A percentile compares a stretch with the other conserved stretches of the same genome.
Conservation (phyloP, 768 basidiomycete genomes). For the Rossbeevera mucosa region DNA sequence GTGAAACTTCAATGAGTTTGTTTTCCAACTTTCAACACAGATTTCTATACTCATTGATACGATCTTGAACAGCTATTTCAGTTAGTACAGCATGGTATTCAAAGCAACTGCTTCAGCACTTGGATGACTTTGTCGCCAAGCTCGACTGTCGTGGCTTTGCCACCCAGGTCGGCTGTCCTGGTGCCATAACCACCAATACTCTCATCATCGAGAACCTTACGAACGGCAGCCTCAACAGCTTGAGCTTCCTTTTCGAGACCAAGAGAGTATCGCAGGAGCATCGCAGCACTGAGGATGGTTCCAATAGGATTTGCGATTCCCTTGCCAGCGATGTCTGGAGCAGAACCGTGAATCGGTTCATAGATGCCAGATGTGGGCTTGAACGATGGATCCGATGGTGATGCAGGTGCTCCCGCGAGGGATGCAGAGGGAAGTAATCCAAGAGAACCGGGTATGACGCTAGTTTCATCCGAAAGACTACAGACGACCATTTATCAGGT, state of each 20-base stretch:
- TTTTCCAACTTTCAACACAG: not conserved
- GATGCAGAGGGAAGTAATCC: slow-evolving; percentile 96
- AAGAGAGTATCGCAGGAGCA: slow-evolving; percentile 93
- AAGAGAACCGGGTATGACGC: slow-evolving; percentile 96
- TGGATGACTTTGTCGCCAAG: slow-evolving; percentile 83
- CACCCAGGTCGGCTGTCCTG: slow-evolving; percentile 86
- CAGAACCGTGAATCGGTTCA: slow-evolving; percentile 95
- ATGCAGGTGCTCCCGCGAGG: slow-evolving; percentile 79
- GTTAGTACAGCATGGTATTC: slow-evolving; percentile 8
- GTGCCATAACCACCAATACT: slow-evolving; percentile 68
- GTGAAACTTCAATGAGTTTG: not conserved
- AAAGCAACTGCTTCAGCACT: slow-evolving; percentile 57
- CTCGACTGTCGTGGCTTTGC: slow-evolving; percentile 66
- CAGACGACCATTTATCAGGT: not conserved
- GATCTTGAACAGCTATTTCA: not conserved
- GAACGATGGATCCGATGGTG: slow-evolving; percentile 48
- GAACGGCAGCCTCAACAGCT: slow-evolving; percentile 86
- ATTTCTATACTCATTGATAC: not conserved
- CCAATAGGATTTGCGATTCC: slow-evolving; percentile 94
- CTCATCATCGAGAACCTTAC: slow-evolving; percentile 75
- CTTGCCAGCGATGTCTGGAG: slow-evolving; percentile 92
- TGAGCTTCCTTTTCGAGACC: slow-evolving; percentile 80
- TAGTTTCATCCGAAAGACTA: slow-evolving; percentile 93
- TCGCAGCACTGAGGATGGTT: slow-evolving; percentile 89
- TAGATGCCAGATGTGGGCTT: slow-evolving; percentile 86